These are phyloP conservation scores for Cadophora malorum DNA, from an alignment of 2,329 filamentous ascomycete genomes.

Conservation along the genomic window DNA sequence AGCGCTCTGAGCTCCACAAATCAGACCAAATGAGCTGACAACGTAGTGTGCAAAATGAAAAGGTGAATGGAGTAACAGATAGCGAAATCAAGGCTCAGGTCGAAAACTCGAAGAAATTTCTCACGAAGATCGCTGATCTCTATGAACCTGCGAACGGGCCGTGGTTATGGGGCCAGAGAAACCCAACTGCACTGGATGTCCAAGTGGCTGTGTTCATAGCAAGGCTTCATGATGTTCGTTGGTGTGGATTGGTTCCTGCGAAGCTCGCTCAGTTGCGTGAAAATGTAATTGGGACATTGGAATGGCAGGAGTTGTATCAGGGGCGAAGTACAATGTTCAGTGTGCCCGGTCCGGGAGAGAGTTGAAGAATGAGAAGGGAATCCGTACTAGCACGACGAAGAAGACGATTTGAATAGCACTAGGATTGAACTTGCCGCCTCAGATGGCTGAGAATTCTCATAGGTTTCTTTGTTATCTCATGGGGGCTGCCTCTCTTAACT, in stretches of 20 bases:
- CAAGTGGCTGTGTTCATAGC: neutral
- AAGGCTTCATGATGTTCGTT: constrained; percentile 1
- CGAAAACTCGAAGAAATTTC: neutral
- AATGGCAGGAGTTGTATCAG: neutral
- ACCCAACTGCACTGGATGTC: neutral
- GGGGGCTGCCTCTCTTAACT: too few species aligned
- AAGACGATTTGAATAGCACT: too few species aligned
- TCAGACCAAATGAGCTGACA: neutral
- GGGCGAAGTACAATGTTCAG: neutral
- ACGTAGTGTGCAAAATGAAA: neutral
- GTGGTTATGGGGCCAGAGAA: neutral
- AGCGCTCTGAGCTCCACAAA: neutral
- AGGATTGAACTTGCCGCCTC: too few species aligned
- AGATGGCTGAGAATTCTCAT: too few species aligned
- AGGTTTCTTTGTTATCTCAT: too few species aligned
- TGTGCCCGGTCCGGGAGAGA: neutral
- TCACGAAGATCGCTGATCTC: neutral
- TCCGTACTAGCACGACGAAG: too few species aligned
- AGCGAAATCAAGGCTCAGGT: neutral
- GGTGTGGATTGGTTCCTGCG: neutral
- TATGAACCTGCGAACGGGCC: neutral
- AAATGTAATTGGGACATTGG: neutral
- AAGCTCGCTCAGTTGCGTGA: neutral
- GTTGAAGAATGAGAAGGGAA: neutral
- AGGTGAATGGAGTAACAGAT: neutral